Base-by-base conservation (phyloP, 371 early-diverging fungal species). In the Zopfochytrium polystomum region DNA sequence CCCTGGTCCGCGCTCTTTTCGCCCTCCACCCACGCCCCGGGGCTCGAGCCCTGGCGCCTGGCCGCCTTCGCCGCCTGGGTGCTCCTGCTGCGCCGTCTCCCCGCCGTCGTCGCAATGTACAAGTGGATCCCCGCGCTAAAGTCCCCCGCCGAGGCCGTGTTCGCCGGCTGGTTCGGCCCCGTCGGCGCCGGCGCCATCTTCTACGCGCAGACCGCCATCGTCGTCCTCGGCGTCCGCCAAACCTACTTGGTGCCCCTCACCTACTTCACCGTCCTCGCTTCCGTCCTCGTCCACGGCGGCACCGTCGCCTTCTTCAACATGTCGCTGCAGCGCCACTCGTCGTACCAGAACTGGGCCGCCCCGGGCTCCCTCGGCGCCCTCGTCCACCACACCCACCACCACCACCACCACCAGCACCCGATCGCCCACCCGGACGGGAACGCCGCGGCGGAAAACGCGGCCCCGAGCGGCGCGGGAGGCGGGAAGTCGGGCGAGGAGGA, bases 61-160 rank as follows among this genome's bases (percentile, higher is more conserved):
- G 72, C 88, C 2, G 76, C 89, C 4, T 68, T 87, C 3, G 82
- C 87, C 0, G 64, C 91, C 18, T 58, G 85, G 20, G 76, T 98
- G 18, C 75, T 99, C 49, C 25, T 91, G 5, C 75, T 96, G 52
- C 82, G 98, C 46, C 81, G 98, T 5, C 68, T 95, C 3, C 93
- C 97, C 0, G 78, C 86, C 43, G 74, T 96, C 2, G 38, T 92
- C 32, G 63, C 80, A 0, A 63, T 90, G 31, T 82, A 87, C 34
- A 76, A 20, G 22, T 70, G 49, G 52, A 59, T 60, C 15, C 69
- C 69, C 2, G 62, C 62, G 18, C 33, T 69, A 6, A 55, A 60
- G 3, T 22, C 49, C 25, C 7, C 3, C 48, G 29, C 33, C 1
- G 69, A 69, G 34, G 69, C 65, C 5, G 56, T 69, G 35, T 69